Evolutionary conservation across 2,329 filamentous ascomycete species (phyloP).

Genomic region (Fusarium pseudograminearum): DNA sequence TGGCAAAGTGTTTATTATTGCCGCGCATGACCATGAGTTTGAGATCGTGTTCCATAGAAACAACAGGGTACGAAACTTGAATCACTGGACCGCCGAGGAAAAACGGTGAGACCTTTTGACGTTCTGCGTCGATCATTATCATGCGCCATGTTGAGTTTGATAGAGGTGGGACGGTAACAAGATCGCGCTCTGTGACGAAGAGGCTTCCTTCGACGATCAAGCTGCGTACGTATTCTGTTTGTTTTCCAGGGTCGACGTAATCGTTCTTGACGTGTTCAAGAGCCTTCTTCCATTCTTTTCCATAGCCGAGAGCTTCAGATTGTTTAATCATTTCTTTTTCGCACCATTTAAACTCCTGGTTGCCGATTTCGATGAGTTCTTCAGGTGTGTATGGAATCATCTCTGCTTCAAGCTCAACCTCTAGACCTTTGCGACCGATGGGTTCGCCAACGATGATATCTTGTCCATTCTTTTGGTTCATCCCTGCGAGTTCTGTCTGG

Average conservation of each 20-base stretch:
- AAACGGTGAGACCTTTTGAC: constrained; percentile 26
- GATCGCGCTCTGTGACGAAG: constrained; percentile 34
- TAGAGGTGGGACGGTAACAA: constrained; percentile 21
- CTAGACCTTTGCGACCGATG: constrained; percentile 23
- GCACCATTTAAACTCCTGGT: constrained; percentile 35
- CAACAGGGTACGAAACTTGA: constrained; percentile 28
- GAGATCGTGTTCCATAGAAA: constrained; percentile 29
- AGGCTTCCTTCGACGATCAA: constrained; percentile 32
- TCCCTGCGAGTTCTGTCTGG: constrained; percentile 13
- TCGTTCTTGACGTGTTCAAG: constrained; percentile 34
- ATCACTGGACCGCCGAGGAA: constrained; percentile 31
- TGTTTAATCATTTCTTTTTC: constrained; percentile 39
- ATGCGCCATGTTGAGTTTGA: constrained; percentile 40
- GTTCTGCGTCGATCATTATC: constrained; percentile 32
- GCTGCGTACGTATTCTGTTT: constrained; percentile 22
- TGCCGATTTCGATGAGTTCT: constrained; percentile 31
- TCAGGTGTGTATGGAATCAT: constrained; percentile 35
- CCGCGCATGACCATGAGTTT: constrained; percentile 40
- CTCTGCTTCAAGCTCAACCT: constrained; percentile 33
- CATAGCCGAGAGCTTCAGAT: constrained; percentile 26
- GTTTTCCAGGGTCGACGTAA: constrained; percentile 34
- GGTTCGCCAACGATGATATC: constrained; percentile 28
- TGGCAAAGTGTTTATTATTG: constrained; percentile 33
- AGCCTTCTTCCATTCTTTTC: constrained; percentile 32
- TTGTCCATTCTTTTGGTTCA: constrained; percentile 23